A percentile compares a stretch with the other conserved stretches of the same genome.
These are phyloP conservation scores for Urochloa ruziziensis DNA, from an alignment of 176 grass and related monocot genomes.

Conservation along the genomic window DNA sequence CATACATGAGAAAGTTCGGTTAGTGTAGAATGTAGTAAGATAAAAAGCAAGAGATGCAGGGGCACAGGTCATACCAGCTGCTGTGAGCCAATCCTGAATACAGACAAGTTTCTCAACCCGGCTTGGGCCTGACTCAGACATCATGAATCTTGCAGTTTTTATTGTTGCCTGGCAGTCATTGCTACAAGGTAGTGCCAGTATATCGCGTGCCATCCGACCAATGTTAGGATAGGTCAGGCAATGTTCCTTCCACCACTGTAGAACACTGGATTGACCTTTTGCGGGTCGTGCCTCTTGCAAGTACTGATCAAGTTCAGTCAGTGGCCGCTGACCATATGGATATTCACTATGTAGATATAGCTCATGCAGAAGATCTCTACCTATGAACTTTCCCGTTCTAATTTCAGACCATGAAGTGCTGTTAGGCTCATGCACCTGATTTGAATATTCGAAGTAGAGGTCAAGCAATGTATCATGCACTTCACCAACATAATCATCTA, in stretches of 20 bases:
- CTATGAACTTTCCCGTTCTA: not conserved
- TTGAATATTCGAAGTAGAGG: not conserved
- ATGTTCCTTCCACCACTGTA: slow-evolving; percentile 33
- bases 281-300: slow-evolving; percentile 5
- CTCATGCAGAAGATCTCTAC: not conserved
- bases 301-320: slow-evolving; percentile 39
- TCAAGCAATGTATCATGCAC: slow-evolving; percentile 19
- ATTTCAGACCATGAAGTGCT: not conserved
- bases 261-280: not conserved
- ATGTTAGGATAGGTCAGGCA: not conserved
- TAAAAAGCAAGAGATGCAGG: not conserved
- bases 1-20: not conserved
- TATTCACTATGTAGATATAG: not conserved
- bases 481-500: slow-evolving; percentile 9
- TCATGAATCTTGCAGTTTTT: not conserved
- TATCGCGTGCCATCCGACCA: slow-evolving; percentile 29
- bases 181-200: slow-evolving; percentile 12
- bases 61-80: not conserved
- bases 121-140: not conserved
- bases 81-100: slow-evolving; percentile 11
- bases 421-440: not conserved
- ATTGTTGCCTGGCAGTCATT: not conserved
- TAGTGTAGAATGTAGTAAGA: not conserved
- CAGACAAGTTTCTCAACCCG: not conserved
- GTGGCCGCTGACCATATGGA: not conserved